Base-by-base conservation (phyloP, 2,329 filamentous ascomycete genomes). In the Aspergillus pseudonomiae region DNA sequence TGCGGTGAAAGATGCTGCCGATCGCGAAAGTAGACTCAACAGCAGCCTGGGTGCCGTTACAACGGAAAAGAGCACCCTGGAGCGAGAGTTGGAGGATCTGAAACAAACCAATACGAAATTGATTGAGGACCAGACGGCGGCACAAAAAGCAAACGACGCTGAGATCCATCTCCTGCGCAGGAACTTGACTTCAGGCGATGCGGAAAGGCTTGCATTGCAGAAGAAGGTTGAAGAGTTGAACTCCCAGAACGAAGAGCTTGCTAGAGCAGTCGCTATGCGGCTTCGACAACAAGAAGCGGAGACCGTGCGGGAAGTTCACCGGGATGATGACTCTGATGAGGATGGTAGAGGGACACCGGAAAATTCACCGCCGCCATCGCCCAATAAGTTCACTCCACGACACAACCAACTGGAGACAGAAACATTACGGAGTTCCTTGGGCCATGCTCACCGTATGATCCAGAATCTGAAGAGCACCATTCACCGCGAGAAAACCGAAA, bases 401-500 rank as follows among this genome's bases (percentile, higher is more conserved):
- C 94, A 97, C 78, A 89, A 92, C 43, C 89, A 93, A 79, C 85
- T 99, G n/a, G 95, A 99, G 78, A 91, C 93, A 0, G 95, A 99
- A 80, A 99, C 95, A 0, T 82, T 99, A 69, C 96, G 95, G 81
- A 96, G 94, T 60, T 97, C 94, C 30, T 85, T 98, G 32, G 90
- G 93, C 69, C 95, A 99, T 76, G 94, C 95, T 45, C 95, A 98
- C 77, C 89, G 94, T 63, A 97, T 96, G 80, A 97, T 99, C 63
- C 94, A 98, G 77, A 96, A 93, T 72, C 87, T 98, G 70, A 93
- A 96, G 79, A 93, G 91, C 77, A 96, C 94, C 72, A 91, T 98
- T 54, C 94, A 99, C 77, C 91, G 95, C 39, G 95, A 99, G 78
- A 99, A 98, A 88, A 97, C 94, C 0, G 95, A 99, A 78, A 99